These are phyloP conservation scores for Rutstroemia sydowiana DNA, from an alignment of 2,329 filamentous ascomycete species.

Conservation along the genomic window DNA sequence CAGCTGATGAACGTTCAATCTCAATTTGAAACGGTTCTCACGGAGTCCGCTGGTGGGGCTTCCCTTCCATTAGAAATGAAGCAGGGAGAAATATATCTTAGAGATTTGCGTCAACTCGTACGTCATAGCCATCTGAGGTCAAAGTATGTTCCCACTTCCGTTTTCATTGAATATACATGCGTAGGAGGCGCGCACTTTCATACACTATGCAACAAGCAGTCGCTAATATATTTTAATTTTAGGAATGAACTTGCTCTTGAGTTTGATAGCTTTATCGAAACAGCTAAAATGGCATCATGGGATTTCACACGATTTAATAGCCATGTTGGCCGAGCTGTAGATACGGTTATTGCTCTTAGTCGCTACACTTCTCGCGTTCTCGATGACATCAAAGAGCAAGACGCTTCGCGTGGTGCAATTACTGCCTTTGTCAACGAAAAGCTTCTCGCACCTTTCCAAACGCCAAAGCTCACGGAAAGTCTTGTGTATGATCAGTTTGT, in stretches of 20 bases:
- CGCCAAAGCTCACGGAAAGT: slow-evolving; percentile 50
- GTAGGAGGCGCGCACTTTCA: no score
- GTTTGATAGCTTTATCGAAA: slow-evolving; percentile 69
- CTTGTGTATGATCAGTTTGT: slow-evolving; percentile 67
- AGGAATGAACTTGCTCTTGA: slow-evolving; percentile 67
- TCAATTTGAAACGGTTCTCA: slow-evolving; percentile 69
- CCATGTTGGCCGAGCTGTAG: slow-evolving; percentile 65
- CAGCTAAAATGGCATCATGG: slow-evolving; percentile 54
- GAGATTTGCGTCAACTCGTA: slow-evolving; percentile 67
- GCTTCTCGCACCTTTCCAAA: slow-evolving; percentile 54
- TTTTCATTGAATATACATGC: not conserved
- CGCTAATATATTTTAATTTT: not conserved
- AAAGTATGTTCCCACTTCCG: slow-evolving; percentile 25
- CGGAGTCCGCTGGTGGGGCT: slow-evolving; percentile 57
- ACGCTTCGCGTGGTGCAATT: slow-evolving; percentile 29
- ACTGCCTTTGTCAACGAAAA: slow-evolving; percentile 37
- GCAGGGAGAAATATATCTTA: slow-evolving; percentile 63
- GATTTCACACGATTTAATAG: slow-evolving; percentile 71
- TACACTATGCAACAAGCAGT: not conserved
- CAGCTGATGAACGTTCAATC: slow-evolving; percentile 66
- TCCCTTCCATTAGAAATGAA: slow-evolving; percentile 74
- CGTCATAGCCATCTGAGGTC: slow-evolving; percentile 60
- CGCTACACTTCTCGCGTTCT: slow-evolving; percentile 58
- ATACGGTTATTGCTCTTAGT: slow-evolving; percentile 68
- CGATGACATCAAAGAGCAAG: slow-evolving; percentile 27